Conservation (phyloP, 169 alveolate genomes). For the Plasmodium blacklocki region DNA sequence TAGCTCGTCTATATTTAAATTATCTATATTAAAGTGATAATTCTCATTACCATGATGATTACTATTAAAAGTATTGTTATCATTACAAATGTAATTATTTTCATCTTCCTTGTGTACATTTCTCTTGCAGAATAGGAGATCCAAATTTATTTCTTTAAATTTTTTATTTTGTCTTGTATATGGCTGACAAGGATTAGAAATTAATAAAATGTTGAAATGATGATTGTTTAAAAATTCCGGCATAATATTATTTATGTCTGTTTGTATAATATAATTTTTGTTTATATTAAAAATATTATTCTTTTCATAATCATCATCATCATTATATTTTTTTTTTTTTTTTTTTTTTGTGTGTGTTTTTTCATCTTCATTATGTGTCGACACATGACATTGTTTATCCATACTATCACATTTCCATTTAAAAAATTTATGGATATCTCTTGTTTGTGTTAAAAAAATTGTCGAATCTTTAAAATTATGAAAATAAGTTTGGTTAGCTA, state of each 20-base stretch:
- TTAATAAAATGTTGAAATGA: constrained; percentile 29
- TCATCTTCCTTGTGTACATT: neutral
- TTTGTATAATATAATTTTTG: constrained; percentile 57
- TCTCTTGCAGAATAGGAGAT: neutral
- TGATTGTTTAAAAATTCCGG: constrained; percentile 26
- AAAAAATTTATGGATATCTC: constrained; percentile 49
- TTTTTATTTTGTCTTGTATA: constrained; percentile 68
- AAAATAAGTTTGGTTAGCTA: constrained; percentile 57
- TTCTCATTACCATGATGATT: neutral
- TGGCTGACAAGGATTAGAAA: constrained; percentile 74
- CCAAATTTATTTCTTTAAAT: constrained; percentile 23
- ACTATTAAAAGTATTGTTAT: neutral
- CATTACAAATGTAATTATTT: neutral
- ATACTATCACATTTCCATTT: neutral
- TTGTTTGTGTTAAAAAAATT: constrained; percentile 25
- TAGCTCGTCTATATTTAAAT: constrained; percentile 13
- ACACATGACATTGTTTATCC: neutral
- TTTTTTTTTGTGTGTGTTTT: neutral
- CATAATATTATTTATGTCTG: constrained; percentile 68
- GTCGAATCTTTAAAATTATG: constrained; percentile 47
- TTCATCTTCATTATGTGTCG: neutral
- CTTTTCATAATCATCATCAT: neutral
- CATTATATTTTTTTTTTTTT: neutral
- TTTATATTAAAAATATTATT: neutral
- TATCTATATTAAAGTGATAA: neutral